phyloP scores from a whole-genome alignment of 345 rosid genomes.

The Anastatica hierochuntica region DNA sequence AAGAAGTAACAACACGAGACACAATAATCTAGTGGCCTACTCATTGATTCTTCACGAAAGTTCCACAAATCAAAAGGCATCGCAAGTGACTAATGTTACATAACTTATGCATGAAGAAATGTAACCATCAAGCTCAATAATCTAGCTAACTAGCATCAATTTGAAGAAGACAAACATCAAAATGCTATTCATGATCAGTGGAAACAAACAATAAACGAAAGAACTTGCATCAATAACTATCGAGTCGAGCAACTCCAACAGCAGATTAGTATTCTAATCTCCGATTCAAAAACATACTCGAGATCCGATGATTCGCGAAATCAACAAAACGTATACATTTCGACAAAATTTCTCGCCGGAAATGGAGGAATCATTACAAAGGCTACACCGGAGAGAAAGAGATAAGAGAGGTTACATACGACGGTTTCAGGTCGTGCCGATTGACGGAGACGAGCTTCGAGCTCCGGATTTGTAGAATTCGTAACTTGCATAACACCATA shows the following conservation, averaged over 20 bases:
- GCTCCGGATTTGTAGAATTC: constrained; percentile 56
- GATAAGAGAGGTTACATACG: constrained; percentile 24
- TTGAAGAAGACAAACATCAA: no score
- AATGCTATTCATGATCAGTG: no score
- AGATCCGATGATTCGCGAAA: constrained; percentile 4
- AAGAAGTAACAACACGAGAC: no score
- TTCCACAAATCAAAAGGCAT: no score
- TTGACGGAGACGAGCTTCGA: constrained; percentile 75
- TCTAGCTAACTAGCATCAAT: no score
- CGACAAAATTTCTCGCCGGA: background rate
- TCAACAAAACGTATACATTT: background rate
- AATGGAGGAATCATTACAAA: background rate
- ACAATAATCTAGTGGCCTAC: no score
- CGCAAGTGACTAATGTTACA: no score
- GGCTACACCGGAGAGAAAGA: background rate
- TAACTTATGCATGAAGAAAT: no score
- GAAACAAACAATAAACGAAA: no score
- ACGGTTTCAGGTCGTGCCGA: constrained; percentile 72
- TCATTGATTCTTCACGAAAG: no score
- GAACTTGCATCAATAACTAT: background rate
- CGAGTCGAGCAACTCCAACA: background rate
- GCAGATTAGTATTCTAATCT: background rate
- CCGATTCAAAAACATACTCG: background rate
- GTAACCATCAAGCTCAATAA: no score
- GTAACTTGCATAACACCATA: constrained; percentile 88